Conservation (phyloP, 2,329 filamentous ascomycete species). For the Phyllosticta paracitricarpa region DNA sequence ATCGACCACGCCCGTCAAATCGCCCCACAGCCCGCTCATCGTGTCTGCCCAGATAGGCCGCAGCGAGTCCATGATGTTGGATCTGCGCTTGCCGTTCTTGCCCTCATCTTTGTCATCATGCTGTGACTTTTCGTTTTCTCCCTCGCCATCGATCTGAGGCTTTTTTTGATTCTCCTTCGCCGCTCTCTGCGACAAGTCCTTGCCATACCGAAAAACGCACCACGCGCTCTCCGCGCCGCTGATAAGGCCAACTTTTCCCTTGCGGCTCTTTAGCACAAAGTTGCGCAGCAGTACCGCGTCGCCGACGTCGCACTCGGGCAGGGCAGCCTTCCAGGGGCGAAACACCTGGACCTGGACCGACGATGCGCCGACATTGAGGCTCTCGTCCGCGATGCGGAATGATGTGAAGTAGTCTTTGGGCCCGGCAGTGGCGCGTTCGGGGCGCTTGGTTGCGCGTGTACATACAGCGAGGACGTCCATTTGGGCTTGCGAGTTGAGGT, state of each 20-base stretch:
- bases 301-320: slow-evolving; percentile 32
- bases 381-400: slow-evolving; percentile 31
- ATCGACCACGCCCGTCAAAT: slow-evolving; percentile 5
- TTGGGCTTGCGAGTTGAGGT: slow-evolving; percentile 32
- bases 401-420: slow-evolving; percentile 35
- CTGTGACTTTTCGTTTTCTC: neutral
- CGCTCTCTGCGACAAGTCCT: neutral
- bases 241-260: slow-evolving; percentile 25
- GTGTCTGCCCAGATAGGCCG: slow-evolving; percentile 21
- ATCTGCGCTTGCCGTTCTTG: neutral
- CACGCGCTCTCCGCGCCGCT: slow-evolving; percentile 36
- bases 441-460: slow-evolving; percentile 21
- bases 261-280: slow-evolving; percentile 33
- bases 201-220: slow-evolving; percentile 36
- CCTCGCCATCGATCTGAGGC: neutral
- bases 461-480: slow-evolving; percentile 38
- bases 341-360: slow-evolving; percentile 31
- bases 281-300: slow-evolving; percentile 36
- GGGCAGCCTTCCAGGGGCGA: slow-evolving; percentile 31
- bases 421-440: slow-evolving; percentile 30
- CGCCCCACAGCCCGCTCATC: slow-evolving; percentile 20
- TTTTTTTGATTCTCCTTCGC: neutral
- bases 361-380: slow-evolving; percentile 11
- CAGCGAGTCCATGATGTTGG: neutral
- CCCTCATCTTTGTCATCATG: neutral